Base-by-base conservation (phyloP, 495 filamentous ascomycete genomes). In the Hypoxylon lenormandii region DNA sequence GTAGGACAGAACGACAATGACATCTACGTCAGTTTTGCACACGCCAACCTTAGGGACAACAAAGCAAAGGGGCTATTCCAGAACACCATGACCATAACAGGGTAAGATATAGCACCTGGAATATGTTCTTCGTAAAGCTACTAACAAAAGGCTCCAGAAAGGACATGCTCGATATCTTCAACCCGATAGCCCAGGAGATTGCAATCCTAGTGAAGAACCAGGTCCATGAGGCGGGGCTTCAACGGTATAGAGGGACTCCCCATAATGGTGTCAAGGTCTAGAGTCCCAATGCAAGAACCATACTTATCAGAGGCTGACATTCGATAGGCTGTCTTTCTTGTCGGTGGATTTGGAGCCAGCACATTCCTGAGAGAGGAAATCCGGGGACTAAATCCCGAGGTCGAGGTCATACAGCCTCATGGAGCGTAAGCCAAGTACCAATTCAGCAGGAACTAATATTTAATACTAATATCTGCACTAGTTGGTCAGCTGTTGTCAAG, bases 11-110 rank as follows among this genome's bases (percentile, higher is more conserved):
- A 21, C 18, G 49, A 77, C 8, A 53, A 73, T 19, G 64, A 73
- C 11, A 72, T 72, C 26, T 72, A 58, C 33, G 56, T 78, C 55
- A 77, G 65, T 33, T 78, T 81, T 22, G 70, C 76, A 0, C 68
- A 73, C 43, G 69, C 73, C 5, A 59, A 61, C 3, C 52, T 78
- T 4, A 21, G 64, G 5, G 77, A 80, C 33, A 64, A 78, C 52
- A 50, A 42, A 0, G 36, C 48, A 0, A 64, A 57, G 7, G 62
- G 72, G 23, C 19, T 80, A 0, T 43, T 64, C 7, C 36, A 54
- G 0, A 71, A 76, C 26, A 73, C 48, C 49, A 65, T 65, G 64
- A 61, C 43, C 5, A 55, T 80, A 63, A 78, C 66, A 19, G 60
- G 73, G 48, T 55, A 55, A 33, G 80, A 76, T 5, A 38, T 8